Conservation (phyloP, 805 yeast genomes). For the Schizosaccharomyces lindneri region DNA sequence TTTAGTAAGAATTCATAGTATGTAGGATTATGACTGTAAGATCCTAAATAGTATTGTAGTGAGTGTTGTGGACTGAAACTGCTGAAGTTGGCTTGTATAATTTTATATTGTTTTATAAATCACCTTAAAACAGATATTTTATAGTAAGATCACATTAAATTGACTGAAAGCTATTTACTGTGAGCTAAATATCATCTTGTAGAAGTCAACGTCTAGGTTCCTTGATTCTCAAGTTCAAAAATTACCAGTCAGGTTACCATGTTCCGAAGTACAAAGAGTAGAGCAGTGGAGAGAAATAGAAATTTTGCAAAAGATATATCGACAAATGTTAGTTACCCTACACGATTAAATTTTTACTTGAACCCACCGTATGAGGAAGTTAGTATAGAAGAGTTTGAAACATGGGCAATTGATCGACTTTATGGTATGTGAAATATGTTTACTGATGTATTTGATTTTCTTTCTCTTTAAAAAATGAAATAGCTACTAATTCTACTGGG, state of each 20-base stretch:
- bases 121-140: too few species aligned
- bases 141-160: too few species aligned
- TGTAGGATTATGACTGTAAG: too few species aligned
- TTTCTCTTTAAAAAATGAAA: neutral
- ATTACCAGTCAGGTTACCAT: neutral
- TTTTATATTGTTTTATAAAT: too few species aligned
- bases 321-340: conserved; percentile 18
- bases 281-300: neutral
- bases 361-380: conserved; percentile 64
- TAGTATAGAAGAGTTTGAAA: conserved; percentile 76
- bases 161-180: too few species aligned
- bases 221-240: too few species aligned
- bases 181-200: too few species aligned
- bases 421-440: conserved; percentile 14
- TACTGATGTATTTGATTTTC: neutral
- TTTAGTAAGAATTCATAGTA: too few species aligned
- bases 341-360: conserved; percentile 49
- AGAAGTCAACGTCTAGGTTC: too few species aligned
- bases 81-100: too few species aligned
- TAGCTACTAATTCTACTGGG: neutral
- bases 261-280: neutral
- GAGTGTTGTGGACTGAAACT: too few species aligned
- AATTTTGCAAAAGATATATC: neutral
- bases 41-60: too few species aligned
- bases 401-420: conserved; percentile 84